These are phyloP conservation scores for Phaseolus coccineus DNA, from an alignment of 331 rosid genomes.

Conservation along the genomic window DNA sequence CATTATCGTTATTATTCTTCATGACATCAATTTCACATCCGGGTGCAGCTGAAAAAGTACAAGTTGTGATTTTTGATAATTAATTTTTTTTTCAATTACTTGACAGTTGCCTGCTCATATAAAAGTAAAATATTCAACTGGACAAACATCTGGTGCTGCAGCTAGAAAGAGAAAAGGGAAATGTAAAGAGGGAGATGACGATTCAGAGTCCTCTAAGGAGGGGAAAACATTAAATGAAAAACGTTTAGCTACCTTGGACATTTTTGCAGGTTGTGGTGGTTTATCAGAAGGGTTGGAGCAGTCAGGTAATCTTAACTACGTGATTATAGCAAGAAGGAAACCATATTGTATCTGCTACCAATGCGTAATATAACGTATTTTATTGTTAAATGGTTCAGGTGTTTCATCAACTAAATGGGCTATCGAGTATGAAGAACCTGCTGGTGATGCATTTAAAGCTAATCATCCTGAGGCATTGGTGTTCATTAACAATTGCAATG, in stretches of 20 bases:
- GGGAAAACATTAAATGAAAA: slow-evolving; percentile 50
- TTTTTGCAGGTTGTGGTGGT: slow-evolving; percentile 99
- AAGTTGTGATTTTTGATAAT: slow-evolving; percentile 15
- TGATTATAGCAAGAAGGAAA: slow-evolving; percentile 5
- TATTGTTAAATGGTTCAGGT: slow-evolving; percentile 60
- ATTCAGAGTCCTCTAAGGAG: slow-evolving; percentile 54
- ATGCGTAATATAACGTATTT: slow-evolving; percentile 10
- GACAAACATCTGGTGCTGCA: slow-evolving; percentile 56
- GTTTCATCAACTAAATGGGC: slow-evolving; percentile 91
- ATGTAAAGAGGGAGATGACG: slow-evolving; percentile 74
- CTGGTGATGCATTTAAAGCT: slow-evolving; percentile 87
- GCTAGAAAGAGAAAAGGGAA: slow-evolving; percentile 92
- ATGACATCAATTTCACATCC: slow-evolving; percentile 19
- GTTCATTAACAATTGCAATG: slow-evolving; percentile 88
- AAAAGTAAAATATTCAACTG: slow-evolving; percentile 69
- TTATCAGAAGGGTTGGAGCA: slow-evolving; percentile 89
- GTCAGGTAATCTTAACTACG: slow-evolving; percentile 60
- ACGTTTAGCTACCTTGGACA: slow-evolving; percentile 80
- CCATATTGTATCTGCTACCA: not conserved
- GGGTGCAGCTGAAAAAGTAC: not conserved
- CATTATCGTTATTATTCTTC: not conserved
- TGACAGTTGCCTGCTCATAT: slow-evolving; percentile 75
- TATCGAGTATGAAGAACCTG: slow-evolving; percentile 98
- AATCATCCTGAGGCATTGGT: slow-evolving; percentile 85
- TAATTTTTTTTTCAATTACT: slow-evolving; percentile 15